Percentiles rank a stretch among this genome's conserved stretches.
These are phyloP conservation scores for Solanum chaucha DNA, from an alignment of 257 asterid genomes.

Conservation along the genomic window DNA sequence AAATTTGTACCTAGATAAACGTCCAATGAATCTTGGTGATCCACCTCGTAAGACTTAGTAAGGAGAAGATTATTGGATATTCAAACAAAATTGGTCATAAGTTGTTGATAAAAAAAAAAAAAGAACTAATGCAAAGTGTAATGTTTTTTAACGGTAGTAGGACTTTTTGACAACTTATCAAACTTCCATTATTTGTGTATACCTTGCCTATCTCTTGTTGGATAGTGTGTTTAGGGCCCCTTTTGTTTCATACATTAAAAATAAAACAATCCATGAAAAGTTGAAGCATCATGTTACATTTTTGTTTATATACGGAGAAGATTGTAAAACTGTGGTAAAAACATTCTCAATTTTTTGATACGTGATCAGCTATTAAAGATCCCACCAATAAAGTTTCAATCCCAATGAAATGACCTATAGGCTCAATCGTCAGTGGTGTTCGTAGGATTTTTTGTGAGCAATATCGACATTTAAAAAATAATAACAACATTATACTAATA, in stretches of 20 bases:
- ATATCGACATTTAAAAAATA: no score
- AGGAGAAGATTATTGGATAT: neutral
- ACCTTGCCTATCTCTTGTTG: neutral
- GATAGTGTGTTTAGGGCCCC: neutral
- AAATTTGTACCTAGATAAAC: neutral
- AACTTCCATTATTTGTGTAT: neutral
- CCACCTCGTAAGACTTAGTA: neutral
- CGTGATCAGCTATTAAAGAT: no score
- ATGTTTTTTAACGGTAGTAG: neutral
- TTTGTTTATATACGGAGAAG: neutral
- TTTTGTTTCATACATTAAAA: neutral
- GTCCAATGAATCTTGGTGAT: neutral
- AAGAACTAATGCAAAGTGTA: neutral
- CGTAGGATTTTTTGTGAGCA: no score
- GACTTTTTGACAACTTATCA: neutral
- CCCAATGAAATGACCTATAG: no score
- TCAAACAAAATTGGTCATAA: neutral
- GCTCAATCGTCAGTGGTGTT: no score
- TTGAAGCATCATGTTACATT: neutral
- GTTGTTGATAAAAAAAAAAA: neutral
- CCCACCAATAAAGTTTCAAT: no score
- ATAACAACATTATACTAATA: no score
- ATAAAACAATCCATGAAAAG: neutral
- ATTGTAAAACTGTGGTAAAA: no score
- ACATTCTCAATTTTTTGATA: no score